These are phyloP conservation scores for Kazachstania kunashirensis DNA, from an alignment of 805 yeast genomes.

Conservation along the genomic window DNA sequence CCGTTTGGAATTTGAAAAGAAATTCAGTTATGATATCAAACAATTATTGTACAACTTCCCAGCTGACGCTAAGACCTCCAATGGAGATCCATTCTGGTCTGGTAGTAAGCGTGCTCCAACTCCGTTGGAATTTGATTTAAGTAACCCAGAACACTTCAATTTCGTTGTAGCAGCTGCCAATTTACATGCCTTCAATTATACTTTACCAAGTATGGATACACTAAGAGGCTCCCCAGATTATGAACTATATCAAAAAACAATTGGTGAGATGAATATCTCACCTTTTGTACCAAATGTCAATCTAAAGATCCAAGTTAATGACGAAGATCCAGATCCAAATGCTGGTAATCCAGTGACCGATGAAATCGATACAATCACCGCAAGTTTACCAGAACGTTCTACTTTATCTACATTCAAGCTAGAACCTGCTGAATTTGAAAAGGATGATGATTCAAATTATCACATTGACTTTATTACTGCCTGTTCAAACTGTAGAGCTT, in stretches of 20 bases:
- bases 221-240: background rate
- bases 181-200: constrained; percentile 82
- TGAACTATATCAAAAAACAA: constrained; percentile 42
- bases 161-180: constrained; percentile 87
- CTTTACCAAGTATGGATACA: constrained; percentile 34
- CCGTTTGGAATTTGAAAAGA: constrained; percentile 74
- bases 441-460: constrained; percentile 94
- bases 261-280: constrained; percentile 41
- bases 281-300: constrained; percentile 70
- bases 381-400: constrained; percentile 79
- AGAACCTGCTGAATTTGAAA: constrained; percentile 88
- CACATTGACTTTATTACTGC: constrained; percentile 95
- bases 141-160: constrained; percentile 67
- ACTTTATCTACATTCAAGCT: constrained; percentile 81
- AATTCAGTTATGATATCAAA: constrained; percentile 74
- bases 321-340: constrained; percentile 82
- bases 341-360: constrained; percentile 45
- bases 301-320: constrained; percentile 73
- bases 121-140: constrained; percentile 68
- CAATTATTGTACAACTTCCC: constrained; percentile 95
- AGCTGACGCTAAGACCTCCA: constrained; percentile 78
- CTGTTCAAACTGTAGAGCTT: constrained; percentile 92
- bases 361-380: constrained; percentile 58
- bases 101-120: constrained; percentile 95
- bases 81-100: constrained; percentile 94